phyloP scores from a whole-genome alignment of 345 rosid genomes.

The Gossypium raimondii region DNA sequence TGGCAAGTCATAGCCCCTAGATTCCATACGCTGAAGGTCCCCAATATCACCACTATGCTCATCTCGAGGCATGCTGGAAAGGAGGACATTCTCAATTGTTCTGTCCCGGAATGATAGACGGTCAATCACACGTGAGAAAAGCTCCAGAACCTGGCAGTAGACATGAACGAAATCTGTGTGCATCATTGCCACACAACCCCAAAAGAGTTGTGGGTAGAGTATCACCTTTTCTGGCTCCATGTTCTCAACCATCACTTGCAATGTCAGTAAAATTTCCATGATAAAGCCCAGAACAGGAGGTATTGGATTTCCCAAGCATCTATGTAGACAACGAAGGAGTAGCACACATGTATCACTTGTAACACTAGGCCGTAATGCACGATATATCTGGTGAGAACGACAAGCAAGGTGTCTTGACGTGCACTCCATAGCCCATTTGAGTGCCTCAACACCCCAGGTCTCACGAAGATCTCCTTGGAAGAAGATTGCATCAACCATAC shows the following conservation, averaged over 20 bases:
- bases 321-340: slow-evolving; percentile 92
- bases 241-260: slow-evolving; percentile 99
- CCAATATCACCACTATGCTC: slow-evolving; percentile 54
- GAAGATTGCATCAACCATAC: slow-evolving; percentile 99
- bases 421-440: slow-evolving; percentile 99
- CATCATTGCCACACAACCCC: slow-evolving; percentile 99
- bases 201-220: slow-evolving; percentile 94
- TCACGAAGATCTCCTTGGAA: slow-evolving; percentile 99
- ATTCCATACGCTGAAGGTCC: slow-evolving; percentile 68
- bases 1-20: slow-evolving; percentile 60
- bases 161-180: slow-evolving; percentile 97
- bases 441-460: slow-evolving; percentile 98
- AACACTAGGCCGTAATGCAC: slow-evolving; percentile 88
- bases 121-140: slow-evolving; percentile 85
- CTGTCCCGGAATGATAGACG: slow-evolving; percentile 84
- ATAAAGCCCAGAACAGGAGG: slow-evolving; percentile 94
- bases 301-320: slow-evolving; percentile 92
- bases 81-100: slow-evolving; percentile 92
- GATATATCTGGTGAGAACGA: slow-evolving; percentile 98
- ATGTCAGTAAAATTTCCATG: slow-evolving; percentile 89
- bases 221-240: slow-evolving; percentile 99
- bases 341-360: slow-evolving; percentile 91
- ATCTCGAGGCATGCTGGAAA: slow-evolving; percentile 98
- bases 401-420: slow-evolving; percentile 96
- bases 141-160: slow-evolving; percentile 97